phyloP scores from a whole-genome alignment of 1,139 yeast species.

The Entelexis paramagnoliae region DNA sequence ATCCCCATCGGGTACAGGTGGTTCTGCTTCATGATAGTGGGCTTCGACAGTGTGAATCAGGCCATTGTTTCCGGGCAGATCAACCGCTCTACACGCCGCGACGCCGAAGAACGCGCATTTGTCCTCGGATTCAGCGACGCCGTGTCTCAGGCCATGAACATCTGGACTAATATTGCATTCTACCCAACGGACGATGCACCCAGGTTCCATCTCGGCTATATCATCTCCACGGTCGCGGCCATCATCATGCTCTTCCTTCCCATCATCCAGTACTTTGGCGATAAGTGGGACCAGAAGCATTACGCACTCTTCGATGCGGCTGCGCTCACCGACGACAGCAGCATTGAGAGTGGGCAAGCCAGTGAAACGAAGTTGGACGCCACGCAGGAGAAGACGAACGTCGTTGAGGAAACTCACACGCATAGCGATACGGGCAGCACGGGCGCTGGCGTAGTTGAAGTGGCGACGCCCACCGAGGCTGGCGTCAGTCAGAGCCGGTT shows the following conservation, averaged over 20 bases:
- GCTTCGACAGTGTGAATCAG: conserved; percentile 28
- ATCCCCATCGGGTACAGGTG: conserved; percentile 31
- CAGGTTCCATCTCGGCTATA: conserved; percentile 33
- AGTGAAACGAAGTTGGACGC: background rate
- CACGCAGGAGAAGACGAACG: background rate
- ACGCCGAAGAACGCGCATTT: conserved; percentile 35
- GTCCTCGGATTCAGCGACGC: conserved; percentile 36
- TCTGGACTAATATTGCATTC: conserved; percentile 36
- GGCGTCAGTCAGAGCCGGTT: background rate
- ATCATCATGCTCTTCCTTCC: conserved; percentile 34
- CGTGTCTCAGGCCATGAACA: conserved; percentile 36
- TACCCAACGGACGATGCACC: conserved; percentile 36
- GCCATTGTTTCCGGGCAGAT: conserved; percentile 36
- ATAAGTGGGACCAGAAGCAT: conserved; percentile 23
- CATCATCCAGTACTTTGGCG: conserved; percentile 26
- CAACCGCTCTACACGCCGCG: conserved; percentile 32
- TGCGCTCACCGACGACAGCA: background rate
- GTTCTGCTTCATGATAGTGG: conserved; percentile 32
- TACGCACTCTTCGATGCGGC: conserved; percentile 19
- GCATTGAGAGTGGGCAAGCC: background rate
- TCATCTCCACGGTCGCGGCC: conserved; percentile 33
- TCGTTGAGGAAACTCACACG: background rate
- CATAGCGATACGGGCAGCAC: background rate
- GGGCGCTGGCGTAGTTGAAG: background rate
- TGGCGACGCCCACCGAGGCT: background rate